A percentile compares a stretch with the other conserved stretches of the same genome.
Evolutionary conservation across 768 basidiomycete genomes (phyloP).

Genomic region (Postia placenta): DNA sequence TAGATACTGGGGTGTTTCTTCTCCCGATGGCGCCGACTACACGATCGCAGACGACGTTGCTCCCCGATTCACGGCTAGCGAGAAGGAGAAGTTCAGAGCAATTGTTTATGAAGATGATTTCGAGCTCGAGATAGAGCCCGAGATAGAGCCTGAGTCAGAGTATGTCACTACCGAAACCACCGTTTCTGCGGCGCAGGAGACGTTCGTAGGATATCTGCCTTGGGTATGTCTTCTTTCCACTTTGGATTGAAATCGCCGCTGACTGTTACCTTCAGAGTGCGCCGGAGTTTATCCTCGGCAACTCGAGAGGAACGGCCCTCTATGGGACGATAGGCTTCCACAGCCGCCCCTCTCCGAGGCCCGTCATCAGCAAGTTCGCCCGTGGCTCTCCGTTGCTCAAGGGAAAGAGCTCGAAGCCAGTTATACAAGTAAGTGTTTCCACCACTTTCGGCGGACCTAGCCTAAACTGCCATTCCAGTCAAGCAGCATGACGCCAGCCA

Average conservation of each 20-base stretch:
- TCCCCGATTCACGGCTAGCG: background rate
- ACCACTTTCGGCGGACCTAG: too few species aligned
- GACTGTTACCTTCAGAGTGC: background rate
- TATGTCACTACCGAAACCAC: background rate
- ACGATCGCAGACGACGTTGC: too few species aligned
- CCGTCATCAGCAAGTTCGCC: background rate
- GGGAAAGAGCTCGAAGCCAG: too few species aligned
- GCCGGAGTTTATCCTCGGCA: background rate
- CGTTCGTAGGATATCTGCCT: background rate
- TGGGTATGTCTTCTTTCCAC: background rate
- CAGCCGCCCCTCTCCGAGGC: background rate
- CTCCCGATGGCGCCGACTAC: too few species aligned
- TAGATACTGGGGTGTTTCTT: too few species aligned
- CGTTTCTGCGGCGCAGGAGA: background rate
- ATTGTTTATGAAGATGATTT: too few species aligned
- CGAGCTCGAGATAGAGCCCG: background rate
- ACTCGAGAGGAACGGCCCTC: background rate
- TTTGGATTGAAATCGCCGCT: background rate
- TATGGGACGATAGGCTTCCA: background rate
- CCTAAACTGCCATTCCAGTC: too few species aligned
- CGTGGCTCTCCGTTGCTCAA: too few species aligned
- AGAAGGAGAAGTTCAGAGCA: background rate
- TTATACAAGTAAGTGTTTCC: too few species aligned
- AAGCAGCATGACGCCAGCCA: too few species aligned
- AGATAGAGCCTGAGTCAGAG: background rate